phyloP scores from a whole-genome alignment of 176 grass and related monocot genomes.

The Cymbopogon citratus region DNA sequence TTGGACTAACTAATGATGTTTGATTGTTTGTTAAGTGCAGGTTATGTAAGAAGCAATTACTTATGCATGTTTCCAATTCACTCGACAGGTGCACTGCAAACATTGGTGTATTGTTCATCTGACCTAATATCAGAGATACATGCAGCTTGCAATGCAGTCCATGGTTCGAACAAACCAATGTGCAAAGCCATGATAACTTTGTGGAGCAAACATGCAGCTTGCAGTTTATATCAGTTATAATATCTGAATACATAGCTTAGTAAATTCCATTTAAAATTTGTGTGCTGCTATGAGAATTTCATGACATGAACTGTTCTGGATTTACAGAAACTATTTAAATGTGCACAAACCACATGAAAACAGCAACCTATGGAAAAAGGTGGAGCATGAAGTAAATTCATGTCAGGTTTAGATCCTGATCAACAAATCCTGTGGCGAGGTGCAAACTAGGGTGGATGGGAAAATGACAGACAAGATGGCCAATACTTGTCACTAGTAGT shows the following conservation, averaged over 20 bases:
- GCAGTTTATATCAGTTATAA: not conserved
- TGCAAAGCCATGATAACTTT: not conserved
- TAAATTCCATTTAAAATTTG: not conserved
- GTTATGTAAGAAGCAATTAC: not conserved
- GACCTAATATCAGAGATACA: not conserved
- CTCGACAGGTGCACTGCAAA: not conserved
- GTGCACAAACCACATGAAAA: not conserved
- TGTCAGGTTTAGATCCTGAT: not conserved
- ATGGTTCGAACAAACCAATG: not conserved
- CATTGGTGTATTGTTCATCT: not conserved
- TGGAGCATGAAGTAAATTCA: not conserved
- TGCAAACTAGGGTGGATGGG: not conserved
- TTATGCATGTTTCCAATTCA: not conserved
- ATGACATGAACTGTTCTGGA: not conserved
- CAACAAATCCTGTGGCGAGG: not conserved
- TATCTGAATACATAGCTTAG: not conserved
- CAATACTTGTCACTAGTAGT: not conserved
- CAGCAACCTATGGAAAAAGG: not conserved
- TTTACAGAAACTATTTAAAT: not conserved
- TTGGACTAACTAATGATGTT: not conserved
- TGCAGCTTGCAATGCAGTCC: not conserved
- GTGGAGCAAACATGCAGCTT: too few relatives aligned
- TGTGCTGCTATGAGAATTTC: not conserved
- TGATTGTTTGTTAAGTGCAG: not conserved
- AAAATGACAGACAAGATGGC: not conserved